Base-by-base conservation (phyloP, 169 alveolate species). In the Cryptosporidium ryanae region DNA sequence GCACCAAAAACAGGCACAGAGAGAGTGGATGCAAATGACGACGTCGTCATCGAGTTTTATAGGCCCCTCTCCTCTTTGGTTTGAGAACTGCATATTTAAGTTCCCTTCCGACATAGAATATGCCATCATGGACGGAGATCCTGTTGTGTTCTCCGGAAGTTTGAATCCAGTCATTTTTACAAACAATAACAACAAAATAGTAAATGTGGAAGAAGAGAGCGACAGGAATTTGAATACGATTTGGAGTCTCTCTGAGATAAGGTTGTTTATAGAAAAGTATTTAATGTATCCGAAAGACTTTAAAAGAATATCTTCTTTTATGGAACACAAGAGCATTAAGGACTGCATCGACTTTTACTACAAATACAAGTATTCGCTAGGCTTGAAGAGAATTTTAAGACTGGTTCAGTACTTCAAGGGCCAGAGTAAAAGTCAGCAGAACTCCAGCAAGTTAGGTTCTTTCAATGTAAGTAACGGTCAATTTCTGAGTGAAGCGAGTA, bases 271-370 rank as follows among this genome's bases (percentile, higher is more conserved):
- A 10, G 96, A 94, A 76, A 93, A 93, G 84, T 95, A 93, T 52
- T 87, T 95, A 46, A 90, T 93, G 94, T 93, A 95, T 76, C 97
- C 97, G 23, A 95, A 95, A 54, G 94, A 95, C 66, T 95, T 95
- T 82, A 92, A 92, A 44, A 94, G 93, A 50, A 94, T 95, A 55
- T 95, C 96, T 29, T 95, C 93, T 29, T 93, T 82, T 67, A 82
- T 95, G 64, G 97, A 95, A 66, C 90, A 91, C 29, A 95, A 95
- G 52, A 93, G 90, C 49, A 89, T 94, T 64, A 82, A 93, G 31
- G 97, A 95, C 87, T 95, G 97, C 50, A 94, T 95, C 64, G 91
- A 84, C 8, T 91, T 91, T 21, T 91, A 91, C 66, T 91, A 91
- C 59, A 91, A 90, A 25, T 87, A 66, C 68, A 91, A 91, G 84